phyloP scores from a whole-genome alignment of 129 eudicot species.

The Saposhnikovia divaricata region DNA sequence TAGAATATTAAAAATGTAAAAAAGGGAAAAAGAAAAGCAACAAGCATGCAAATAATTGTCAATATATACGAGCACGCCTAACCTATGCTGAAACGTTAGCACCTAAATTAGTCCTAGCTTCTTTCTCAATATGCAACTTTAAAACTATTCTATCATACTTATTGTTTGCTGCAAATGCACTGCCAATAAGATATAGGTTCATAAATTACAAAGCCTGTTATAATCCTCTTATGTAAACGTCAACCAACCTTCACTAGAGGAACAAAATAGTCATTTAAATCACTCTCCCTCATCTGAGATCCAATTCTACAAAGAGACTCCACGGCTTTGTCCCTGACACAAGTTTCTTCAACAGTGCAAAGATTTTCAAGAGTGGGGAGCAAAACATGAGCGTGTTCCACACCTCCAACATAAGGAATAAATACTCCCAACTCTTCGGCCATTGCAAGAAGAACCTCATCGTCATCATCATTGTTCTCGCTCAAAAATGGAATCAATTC shows the following conservation, averaged over 20 bases:
- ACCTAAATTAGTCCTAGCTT: not conserved
- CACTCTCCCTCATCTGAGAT: slow-evolving; percentile 88
- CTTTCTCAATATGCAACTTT: not conserved
- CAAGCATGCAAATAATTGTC: not conserved
- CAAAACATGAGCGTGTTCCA: slow-evolving; percentile 85
- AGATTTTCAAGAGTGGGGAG: slow-evolving; percentile 89
- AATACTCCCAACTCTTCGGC: slow-evolving; percentile 94
- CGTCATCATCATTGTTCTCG: slow-evolving; percentile 97
- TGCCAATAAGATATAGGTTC: not conserved
- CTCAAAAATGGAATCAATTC: slow-evolving; percentile 87
- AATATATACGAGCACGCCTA: not conserved
- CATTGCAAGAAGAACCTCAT: slow-evolving; percentile 97
- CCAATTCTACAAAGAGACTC: slow-evolving; percentile 94
- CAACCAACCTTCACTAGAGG: slow-evolving; percentile 86
- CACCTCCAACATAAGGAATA: slow-evolving; percentile 96
- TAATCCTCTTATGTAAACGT: not conserved
- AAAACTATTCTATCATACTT: not conserved
- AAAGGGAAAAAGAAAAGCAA: not conserved
- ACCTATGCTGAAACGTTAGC: not conserved
- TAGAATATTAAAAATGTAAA: not conserved
- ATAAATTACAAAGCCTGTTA: not conserved
- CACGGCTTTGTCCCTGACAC: slow-evolving; percentile 96
- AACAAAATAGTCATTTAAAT: slow-evolving; percentile 73
- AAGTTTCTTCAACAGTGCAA: slow-evolving; percentile 96
- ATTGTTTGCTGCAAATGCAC: not conserved